Evolutionary conservation across 2,329 filamentous ascomycete species (phyloP), one percentile per base, ranked within the genome.

Genomic region (Blastomyces percursus): DNA sequence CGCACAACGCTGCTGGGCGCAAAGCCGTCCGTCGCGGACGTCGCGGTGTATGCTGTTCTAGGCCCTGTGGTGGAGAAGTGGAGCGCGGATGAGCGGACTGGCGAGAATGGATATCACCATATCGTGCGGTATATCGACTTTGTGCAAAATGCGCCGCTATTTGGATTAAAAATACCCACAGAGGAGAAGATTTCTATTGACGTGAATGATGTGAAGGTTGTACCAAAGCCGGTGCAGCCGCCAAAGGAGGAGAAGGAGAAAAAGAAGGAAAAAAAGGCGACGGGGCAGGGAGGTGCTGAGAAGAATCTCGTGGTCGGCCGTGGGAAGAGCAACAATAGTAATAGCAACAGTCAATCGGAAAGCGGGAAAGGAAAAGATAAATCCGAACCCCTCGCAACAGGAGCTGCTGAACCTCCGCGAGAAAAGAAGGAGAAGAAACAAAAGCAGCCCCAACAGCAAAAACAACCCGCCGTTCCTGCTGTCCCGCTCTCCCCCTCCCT

Each of bases 201-300:
- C 74, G 79, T 85, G 59, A 86, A 91, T 70, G 88, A 92, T 69
- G 84, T 97, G 64, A 82, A 90, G 66, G 92, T 91, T 75, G 87
- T 92, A 70, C 93, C 94, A 79, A 93, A 93, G 69, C 89, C 89
- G 24, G 85, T 93, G 65, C 91, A 96, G 68, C 86, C 89, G 70
- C 96, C 95, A 82, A 91, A 91, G 62, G 93, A 96, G 82, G 96
- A 96, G 81, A 92, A 96, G 82, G 86, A 88, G 57, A 84, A 93
- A 87, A 96, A 95, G 81, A 91, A 96, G 87, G 95, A 95, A 81
- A 91, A 96, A 79, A 96, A 96, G 82, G 89, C 52, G 64, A 71
- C 48, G 30, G 65, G 52, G 50, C 64, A 59, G 27, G 58, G 63
- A 52, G 60, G 51, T n/a, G 51, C 27, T 14, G 64, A 70, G 65